Evolutionary conservation across 2,329 filamentous ascomycete species (phyloP).

Genomic region (Penicillium verrucosum): DNA sequence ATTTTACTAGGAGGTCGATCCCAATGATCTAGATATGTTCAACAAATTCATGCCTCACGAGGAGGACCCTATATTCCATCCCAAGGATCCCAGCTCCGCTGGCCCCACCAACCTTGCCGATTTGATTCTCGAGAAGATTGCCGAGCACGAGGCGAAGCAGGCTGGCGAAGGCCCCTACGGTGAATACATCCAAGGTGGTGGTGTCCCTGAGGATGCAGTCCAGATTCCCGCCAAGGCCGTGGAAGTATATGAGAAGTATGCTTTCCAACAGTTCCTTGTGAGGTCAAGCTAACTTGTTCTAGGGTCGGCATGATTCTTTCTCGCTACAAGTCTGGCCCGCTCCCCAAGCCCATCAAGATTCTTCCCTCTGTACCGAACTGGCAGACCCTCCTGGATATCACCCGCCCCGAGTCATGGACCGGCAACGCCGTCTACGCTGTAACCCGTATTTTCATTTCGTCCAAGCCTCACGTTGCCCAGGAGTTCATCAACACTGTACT

Average conservation of each 20-base stretch:
- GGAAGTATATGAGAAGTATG: slow-evolving; percentile 85
- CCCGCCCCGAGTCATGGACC: slow-evolving; percentile 74
- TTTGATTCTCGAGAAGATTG: slow-evolving; percentile 91
- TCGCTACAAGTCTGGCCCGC: slow-evolving; percentile 90
- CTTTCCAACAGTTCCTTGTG: not conserved
- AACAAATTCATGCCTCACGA: slow-evolving; percentile 83
- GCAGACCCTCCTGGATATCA: slow-evolving; percentile 82
- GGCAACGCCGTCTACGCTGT: slow-evolving; percentile 82
- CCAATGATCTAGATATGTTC: slow-evolving; percentile 84
- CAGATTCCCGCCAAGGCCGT: slow-evolving; percentile 88
- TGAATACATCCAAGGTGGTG: slow-evolving; percentile 51
- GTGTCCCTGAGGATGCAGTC: slow-evolving; percentile 70
- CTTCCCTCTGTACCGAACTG: slow-evolving; percentile 88
- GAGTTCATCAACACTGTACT: slow-evolving; percentile 83
- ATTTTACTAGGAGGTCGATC: slow-evolving; percentile 67
- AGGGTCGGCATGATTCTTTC: slow-evolving; percentile 84
- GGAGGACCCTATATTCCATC: slow-evolving; percentile 68
- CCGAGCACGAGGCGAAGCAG: slow-evolving; percentile 75
- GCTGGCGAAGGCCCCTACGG: slow-evolving; percentile 37
- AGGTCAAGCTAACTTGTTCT: slow-evolving; percentile 17
- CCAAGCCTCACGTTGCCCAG: slow-evolving; percentile 74
- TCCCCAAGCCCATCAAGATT: slow-evolving; percentile 97
- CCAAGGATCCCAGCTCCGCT: slow-evolving; percentile 46
- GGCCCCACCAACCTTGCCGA: slow-evolving; percentile 79
- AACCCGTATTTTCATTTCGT: slow-evolving; percentile 87